Base-by-base conservation (phyloP, 164 flowering plant species). In the Liriodendron chinense region DNA sequence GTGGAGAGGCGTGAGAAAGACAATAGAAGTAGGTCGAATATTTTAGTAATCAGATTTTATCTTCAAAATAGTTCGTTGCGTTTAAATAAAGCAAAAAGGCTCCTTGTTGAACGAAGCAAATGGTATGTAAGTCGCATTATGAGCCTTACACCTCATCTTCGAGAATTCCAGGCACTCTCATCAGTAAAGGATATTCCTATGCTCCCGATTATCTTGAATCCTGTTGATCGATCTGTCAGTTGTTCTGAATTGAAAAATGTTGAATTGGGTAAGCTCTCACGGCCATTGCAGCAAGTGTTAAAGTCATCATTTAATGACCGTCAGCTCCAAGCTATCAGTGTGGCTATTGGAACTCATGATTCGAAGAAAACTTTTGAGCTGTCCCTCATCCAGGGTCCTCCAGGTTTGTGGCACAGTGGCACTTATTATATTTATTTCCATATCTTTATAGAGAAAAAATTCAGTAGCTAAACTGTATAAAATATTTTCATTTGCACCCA, bases 361-460 rank as follows among this genome's bases (percentile, higher is more conserved):
- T 75, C 73, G 28, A 84, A 78, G 50, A 85, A 81, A 76, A 83
- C 84, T 23, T 83, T 83, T 82, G 89, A 87, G 25, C 77, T 93
- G 76, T 91, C 97, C 47, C 98, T 95, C 74, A 84, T 95, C 74
- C 99, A 96, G 88, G 99, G 99, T 75, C 99, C 99, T 71, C 99
- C 99, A 88, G 99, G 99, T 94, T 73, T 69, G 13, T 57, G 13
- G 47, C 65, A 47, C 57, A 34, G 13, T 57, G 13, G 16, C 59
- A 53, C 16, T 61, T 63, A 53, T 56, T 20, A 53, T 13, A 53
- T 13, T 53, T 53, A 16, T 53, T 53, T 34, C 43, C 43, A 34
- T 34, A 34, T 34, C 43, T 34, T 34, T 61, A 5, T 67, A 18
- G 50, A 57, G 63, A 16, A 47, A 28, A 26, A 57, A 20, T 64